phyloP scores from a whole-genome alignment of 495 filamentous ascomycete genomes.

The Trichodelitschia bisporula region DNA sequence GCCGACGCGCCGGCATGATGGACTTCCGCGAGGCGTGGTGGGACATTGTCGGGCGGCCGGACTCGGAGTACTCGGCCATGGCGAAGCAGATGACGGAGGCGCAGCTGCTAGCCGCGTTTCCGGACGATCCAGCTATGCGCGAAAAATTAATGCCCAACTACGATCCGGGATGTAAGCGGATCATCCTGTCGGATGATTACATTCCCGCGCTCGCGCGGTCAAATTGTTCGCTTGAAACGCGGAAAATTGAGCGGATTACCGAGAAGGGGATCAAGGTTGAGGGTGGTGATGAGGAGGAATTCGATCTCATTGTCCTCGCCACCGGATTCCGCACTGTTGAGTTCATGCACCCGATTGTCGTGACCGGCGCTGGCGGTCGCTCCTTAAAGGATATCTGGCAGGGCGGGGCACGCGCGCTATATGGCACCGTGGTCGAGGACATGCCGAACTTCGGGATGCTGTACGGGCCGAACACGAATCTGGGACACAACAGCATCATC shows the following conservation, averaged over 20 bases:
- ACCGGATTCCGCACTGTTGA: constrained; percentile 30
- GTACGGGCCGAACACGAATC: constrained; percentile 32
- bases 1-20: constrained; percentile 23
- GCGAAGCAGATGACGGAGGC: constrained; percentile 12
- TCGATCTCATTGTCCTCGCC: constrained; percentile 27
- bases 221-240: constrained; percentile 25
- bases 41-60: constrained; percentile 15
- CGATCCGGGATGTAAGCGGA: constrained; percentile 27
- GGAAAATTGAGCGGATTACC: constrained; percentile 20
- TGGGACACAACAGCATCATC: constrained; percentile 28
- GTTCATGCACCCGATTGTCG: constrained; percentile 28
- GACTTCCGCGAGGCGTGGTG: constrained; percentile 22
- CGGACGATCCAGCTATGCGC: constrained; percentile 22
- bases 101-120: constrained; percentile 16
- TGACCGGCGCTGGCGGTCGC: constrained; percentile 21
- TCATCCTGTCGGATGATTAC: constrained; percentile 30
- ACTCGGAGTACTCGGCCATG: constrained; percentile 14
- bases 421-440: constrained; percentile 22
- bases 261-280: constrained; percentile 20
- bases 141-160: constrained; percentile 25
- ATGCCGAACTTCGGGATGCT: constrained; percentile 34
- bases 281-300: constrained; percentile 16
- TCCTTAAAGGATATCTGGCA: constrained; percentile 24
- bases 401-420: constrained; percentile 20
- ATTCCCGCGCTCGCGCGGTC: constrained; percentile 20